Conservation (phyloP, 1,284 basidiomycete genomes). For the Puccinia triticina region DNA sequence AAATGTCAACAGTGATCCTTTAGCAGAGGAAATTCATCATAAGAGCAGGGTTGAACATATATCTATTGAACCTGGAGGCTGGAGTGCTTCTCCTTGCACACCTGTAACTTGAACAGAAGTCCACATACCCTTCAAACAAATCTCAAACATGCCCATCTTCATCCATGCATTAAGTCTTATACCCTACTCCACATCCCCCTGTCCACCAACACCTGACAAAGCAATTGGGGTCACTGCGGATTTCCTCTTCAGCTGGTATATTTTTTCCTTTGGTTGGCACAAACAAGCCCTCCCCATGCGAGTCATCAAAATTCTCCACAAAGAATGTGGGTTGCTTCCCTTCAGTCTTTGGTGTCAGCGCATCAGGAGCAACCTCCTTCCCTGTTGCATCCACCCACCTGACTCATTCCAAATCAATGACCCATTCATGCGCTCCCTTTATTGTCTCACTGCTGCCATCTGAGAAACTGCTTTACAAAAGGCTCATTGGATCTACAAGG, state of each 20-base stretch:
- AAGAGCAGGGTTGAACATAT: no score
- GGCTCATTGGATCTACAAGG: neutral
- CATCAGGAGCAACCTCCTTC: slow-evolving; percentile 3
- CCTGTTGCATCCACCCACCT: neutral
- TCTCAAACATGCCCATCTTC: neutral
- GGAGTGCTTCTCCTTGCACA: no score
- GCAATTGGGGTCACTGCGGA: neutral
- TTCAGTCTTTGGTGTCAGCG: neutral
- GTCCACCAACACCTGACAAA: neutral
- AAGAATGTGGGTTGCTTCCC: neutral
- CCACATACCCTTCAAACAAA: no score
- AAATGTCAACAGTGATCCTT: no score
- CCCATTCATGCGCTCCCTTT: neutral
- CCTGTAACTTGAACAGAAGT: no score
- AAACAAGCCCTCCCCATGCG: neutral
- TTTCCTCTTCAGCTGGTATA: neutral
- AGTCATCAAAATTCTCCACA: neutral
- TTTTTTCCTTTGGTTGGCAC: slow-evolving; percentile 26
- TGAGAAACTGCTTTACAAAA: neutral
- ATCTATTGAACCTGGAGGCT: no score
- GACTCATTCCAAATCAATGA: slow-evolving; percentile 12
- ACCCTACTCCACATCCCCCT: neutral
- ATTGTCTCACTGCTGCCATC: neutral
- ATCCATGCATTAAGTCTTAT: neutral
- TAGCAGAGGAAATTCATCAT: no score